Base-by-base conservation (phyloP, 2,329 filamentous ascomycete species). In the Verticillium klebahnii region DNA sequence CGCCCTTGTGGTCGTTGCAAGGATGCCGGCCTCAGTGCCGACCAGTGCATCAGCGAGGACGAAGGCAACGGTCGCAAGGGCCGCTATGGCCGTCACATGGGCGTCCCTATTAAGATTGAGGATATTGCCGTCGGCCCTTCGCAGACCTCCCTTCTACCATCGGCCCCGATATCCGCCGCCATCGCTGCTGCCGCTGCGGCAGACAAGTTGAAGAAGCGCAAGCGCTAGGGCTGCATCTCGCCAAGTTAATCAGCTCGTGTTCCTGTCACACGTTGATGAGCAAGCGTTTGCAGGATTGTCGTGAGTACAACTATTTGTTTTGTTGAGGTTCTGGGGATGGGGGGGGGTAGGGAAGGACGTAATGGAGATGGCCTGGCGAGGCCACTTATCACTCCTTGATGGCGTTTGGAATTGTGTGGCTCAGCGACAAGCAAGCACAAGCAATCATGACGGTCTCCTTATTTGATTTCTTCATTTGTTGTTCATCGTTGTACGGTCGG, bases 21-120 rank as follows among this genome's bases (percentile, higher is more conserved):
- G 74, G 95, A 99, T 77, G 95, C 95, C 54, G 95, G 95, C 23
- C 92, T 99, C 69, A 90, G 91, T 62, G 88, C 92, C 63, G 95
- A 98, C 68, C 92, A 94, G 66, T 99, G 95, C 76, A 87, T 99
- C 76, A 97, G 93, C 75, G 95, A 99, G 76, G 95, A 99, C 70
- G 95, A 99, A 77, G 93, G 93, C 66, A 98, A 98, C 74, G 95
- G 94, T 66, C 90, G 95, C 71, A 98, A 97, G 77, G 95, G 95
- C 66, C 89, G 95, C 62, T 98, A 97, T 72, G 86, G 86, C 69
- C 85, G 86, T 66, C 86, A 89, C 73, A 89, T 89, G 86, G 86
- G 86, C 62, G 86, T 89, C 45, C 85, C 86, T 59, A 80, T 87
- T 69, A 84, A 84, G 72, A 84, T 84, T 63, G 80, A 84, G 37